phyloP scores from a whole-genome alignment of 1,284 basidiomycete genomes.

The Rhodotorula sp. region DNA sequence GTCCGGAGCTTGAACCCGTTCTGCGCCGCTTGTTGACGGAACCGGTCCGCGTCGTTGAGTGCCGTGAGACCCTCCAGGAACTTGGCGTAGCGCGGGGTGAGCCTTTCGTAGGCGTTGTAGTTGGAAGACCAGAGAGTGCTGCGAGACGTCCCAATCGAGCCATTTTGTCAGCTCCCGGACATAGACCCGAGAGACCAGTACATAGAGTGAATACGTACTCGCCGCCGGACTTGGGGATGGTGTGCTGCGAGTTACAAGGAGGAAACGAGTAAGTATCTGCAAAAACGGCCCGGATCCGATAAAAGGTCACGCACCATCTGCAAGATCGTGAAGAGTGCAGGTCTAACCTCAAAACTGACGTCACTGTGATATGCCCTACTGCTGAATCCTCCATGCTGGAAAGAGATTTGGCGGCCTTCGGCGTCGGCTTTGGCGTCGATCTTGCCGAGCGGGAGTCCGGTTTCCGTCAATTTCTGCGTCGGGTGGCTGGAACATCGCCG shows the following conservation, averaged over 20 bases:
- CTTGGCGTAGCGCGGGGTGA: slow-evolving; percentile 59
- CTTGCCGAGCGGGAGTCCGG: slow-evolving; percentile 46
- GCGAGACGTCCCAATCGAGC: background rate
- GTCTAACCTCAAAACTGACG: slow-evolving; percentile 63
- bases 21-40: slow-evolving; percentile 51
- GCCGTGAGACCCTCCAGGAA: slow-evolving; percentile 65
- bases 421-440: slow-evolving; percentile 38
- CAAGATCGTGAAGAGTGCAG: slow-evolving; percentile 59
- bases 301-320: slow-evolving; percentile 36
- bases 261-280: background rate
- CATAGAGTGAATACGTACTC: no score
- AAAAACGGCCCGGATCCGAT: no score
- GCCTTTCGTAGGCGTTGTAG: slow-evolving; percentile 46
- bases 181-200: no score
- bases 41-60: slow-evolving; percentile 59
- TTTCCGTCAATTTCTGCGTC: slow-evolving; percentile 55
- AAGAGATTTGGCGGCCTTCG: slow-evolving; percentile 39
- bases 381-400: slow-evolving; percentile 32
- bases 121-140: slow-evolving; percentile 47
- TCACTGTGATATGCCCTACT: slow-evolving; percentile 26
- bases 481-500: slow-evolving; percentile 60
- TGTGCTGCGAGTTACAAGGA: background rate
- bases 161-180: no score
- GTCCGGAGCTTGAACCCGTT: slow-evolving; percentile 44
- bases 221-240: background rate